Conservation (phyloP, 2,329 filamentous ascomycete genomes). For the Endothia cerciana region DNA sequence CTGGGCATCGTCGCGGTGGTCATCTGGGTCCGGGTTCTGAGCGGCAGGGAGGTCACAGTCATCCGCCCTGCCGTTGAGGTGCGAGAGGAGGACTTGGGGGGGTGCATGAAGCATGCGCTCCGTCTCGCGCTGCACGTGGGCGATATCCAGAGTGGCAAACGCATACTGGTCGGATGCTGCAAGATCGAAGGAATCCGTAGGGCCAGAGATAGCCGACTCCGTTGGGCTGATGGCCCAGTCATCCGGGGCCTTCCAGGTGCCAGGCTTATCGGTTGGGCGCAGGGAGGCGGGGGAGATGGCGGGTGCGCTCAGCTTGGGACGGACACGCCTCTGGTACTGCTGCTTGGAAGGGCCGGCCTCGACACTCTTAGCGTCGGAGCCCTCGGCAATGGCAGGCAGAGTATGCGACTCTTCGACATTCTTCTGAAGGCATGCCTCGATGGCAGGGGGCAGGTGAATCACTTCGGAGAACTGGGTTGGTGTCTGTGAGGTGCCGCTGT, state of each 20-base stretch:
- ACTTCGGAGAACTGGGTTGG: conserved; percentile 16
- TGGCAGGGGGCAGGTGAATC: neutral
- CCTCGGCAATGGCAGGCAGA: conserved; percentile 15
- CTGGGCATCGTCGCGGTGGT: neutral
- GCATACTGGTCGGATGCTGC: conserved; percentile 32
- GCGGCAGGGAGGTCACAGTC: conserved; percentile 28
- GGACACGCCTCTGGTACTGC: conserved; percentile 36
- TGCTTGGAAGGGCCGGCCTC: neutral
- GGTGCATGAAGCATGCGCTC: conserved; percentile 58
- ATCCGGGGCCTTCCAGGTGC: conserved; percentile 29
- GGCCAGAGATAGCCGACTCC: conserved; percentile 19
- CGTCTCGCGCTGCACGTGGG: conserved; percentile 55
- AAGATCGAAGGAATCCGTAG: conserved; percentile 2
- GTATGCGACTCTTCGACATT: conserved; percentile 6
- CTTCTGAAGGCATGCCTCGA: neutral
- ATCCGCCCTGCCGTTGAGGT: conserved; percentile 57
- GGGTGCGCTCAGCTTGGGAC: conserved; percentile 34
- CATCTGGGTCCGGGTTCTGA: neutral
- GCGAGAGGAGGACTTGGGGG: conserved; percentile 54
- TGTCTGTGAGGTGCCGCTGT: neutral
- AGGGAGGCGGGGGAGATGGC: conserved; percentile 19
- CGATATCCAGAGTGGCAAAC: conserved; percentile 35
- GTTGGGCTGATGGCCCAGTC: conserved; percentile 27
- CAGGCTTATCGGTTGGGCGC: conserved; percentile 19
- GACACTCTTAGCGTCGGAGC: conserved; percentile 7